Conservation (phyloP, 2,329 filamentous ascomycete species). For the Aurifilum marmelostoma region DNA sequence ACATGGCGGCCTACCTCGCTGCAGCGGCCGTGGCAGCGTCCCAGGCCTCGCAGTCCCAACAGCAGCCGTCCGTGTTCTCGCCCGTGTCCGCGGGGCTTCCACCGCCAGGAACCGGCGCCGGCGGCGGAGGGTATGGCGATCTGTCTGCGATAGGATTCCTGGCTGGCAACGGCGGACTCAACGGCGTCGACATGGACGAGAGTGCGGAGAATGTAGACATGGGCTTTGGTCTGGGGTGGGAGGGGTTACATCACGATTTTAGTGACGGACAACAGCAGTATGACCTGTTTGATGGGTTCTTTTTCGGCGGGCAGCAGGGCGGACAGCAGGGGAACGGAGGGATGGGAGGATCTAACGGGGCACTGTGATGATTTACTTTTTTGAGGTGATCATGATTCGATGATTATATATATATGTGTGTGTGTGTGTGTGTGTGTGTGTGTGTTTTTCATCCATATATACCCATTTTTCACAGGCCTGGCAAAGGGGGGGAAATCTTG, state of each 20-base stretch:
- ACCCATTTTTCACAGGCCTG: background rate
- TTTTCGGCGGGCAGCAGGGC: conserved; percentile 63
- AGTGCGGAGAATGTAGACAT: conserved; percentile 48
- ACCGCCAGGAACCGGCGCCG: too few species aligned
- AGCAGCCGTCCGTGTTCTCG: conserved; percentile 34
- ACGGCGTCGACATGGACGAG: conserved; percentile 29
- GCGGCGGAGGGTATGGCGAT: conserved; percentile 45
- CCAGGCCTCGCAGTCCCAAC: conserved; percentile 37
- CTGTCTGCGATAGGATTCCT: conserved; percentile 59
- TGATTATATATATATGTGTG: background rate
- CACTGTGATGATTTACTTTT: background rate
- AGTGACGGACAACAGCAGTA: conserved; percentile 62
- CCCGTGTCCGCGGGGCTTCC: conserved; percentile 30
- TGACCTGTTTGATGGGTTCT: conserved; percentile 74
- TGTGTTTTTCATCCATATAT: too few species aligned
- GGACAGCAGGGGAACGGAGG: conserved; percentile 36
- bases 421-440: background rate
- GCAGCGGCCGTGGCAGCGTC: conserved; percentile 33
- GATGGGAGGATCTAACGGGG: conserved; percentile 36
- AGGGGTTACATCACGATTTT: conserved; percentile 65
- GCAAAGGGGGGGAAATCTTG: background rate
- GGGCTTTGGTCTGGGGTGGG: conserved; percentile 69
- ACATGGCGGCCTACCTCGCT: conserved; percentile 21
- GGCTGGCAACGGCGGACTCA: conserved; percentile 45
- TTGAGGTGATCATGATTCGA: background rate